Base-by-base conservation (phyloP, 148 eudicot species). In the Silene conica region DNA sequence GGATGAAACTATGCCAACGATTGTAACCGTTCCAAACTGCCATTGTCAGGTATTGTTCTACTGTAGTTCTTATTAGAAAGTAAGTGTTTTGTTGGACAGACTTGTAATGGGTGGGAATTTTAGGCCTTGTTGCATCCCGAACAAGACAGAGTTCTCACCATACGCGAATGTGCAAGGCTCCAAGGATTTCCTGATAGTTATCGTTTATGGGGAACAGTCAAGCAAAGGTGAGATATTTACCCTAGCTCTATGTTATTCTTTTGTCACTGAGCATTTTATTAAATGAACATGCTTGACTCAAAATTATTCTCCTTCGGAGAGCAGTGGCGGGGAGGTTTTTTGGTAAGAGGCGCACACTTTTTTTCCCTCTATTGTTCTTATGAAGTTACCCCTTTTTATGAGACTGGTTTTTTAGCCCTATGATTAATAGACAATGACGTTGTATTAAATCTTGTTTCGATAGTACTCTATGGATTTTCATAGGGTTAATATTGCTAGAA, bases 161-260 rank as follows among this genome's bases (percentile, higher is more conserved):
- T 94, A 63, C 91, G 98, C 13, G 98, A 94, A 73, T 94, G 75
- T 80, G 97, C 98, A 73, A 85, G 98, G 79, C 80, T 94, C 76
- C 98, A 94, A 79, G 98, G 98, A 28, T 94, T 94, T 79, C 97
- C 97, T 63, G 97, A 94, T 73, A 80, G 64, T 82, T 94, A 89
- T 74, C 86, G 96, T 26, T 88, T 94, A 74, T 87, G 88, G 80
- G 98, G 98, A 71, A 83, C 93, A 10, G 81, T 90, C 71, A 88
- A 80, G 77, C 84, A 87, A 80, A 89, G 97, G 96, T 91, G 2
- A 50, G 41, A 69, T 13, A 21, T 13, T 69, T 34, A 68, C 25
- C 57, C 31, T 11, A 46, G 31, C 18, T 12, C 34, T 68, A 21
- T 48, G 45, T 50, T 50, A 50, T 50, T 0, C 18, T 50, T 50